Evolutionary conservation across 2,329 filamentous ascomycete genomes (phyloP).

Genomic region (Diaporthe sp.): DNA sequence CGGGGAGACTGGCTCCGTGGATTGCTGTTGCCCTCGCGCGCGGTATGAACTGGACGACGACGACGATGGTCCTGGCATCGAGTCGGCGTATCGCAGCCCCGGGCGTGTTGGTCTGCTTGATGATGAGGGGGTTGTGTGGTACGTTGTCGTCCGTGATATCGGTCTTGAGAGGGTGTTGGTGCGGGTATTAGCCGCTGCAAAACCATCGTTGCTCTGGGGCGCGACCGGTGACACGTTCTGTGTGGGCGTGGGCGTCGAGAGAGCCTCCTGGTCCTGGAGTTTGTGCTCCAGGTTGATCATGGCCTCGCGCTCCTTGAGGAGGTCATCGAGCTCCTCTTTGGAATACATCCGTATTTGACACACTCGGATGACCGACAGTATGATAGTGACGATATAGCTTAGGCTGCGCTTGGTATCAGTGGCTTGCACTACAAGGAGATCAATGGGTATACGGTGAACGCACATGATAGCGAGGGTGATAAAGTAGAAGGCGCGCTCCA

Average conservation of each 20-base stretch:
- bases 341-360: conserved; percentile 43
- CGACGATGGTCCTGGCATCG: not conserved
- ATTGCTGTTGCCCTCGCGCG: not conserved
- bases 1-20: not conserved
- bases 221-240: not conserved
- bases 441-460: not conserved
- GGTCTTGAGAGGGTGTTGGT: not conserved
- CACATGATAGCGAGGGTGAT: conserved; percentile 46
- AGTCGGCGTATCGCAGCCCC: not conserved
- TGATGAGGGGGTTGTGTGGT: not conserved
- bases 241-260: not conserved
- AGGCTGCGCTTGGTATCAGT: conserved; percentile 38
- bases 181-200: not conserved
- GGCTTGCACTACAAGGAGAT: not conserved
- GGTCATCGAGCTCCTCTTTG: conserved; percentile 39
- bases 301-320: conserved; percentile 40
- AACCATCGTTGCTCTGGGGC: not conserved
- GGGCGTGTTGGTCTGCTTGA: not conserved
- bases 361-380: conserved; percentile 44
- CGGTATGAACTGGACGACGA: not conserved
- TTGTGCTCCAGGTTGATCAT: conserved; percentile 41
- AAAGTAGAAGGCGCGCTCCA: conserved; percentile 47
- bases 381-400: conserved; percentile 43
- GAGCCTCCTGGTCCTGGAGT: conserved; percentile 33
- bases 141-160: not conserved